Evolutionary conservation across 331 rosid genomes (phyloP).

Genomic region (Malus hybrid): DNA sequence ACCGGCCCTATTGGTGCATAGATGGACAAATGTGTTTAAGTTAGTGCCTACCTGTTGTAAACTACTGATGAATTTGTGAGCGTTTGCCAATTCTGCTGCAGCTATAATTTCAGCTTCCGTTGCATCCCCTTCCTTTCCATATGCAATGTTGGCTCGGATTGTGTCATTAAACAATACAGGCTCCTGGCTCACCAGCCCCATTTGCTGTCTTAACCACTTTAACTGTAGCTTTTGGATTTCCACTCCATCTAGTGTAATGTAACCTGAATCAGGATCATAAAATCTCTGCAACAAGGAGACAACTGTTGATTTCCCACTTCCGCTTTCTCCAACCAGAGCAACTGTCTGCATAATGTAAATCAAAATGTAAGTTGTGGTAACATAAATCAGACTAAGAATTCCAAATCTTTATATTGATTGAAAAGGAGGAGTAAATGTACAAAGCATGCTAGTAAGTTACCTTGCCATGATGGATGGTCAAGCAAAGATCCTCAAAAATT

Average conservation of each 20-base stretch:
- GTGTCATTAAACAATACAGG: constrained; percentile 39
- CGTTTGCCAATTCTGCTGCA: constrained; percentile 40
- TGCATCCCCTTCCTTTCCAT: constrained; percentile 35
- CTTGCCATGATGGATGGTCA: constrained; percentile 74
- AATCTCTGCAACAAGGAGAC: constrained; percentile 36
- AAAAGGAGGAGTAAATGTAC: neutral
- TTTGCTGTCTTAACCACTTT: constrained; percentile 43
- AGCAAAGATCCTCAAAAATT: constrained; percentile 62
- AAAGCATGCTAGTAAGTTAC: constrained; percentile 15
- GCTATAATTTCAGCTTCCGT: constrained; percentile 31
- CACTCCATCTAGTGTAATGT: constrained; percentile 32
- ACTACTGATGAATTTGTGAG: constrained; percentile 36
- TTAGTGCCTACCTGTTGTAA: constrained; percentile 20
- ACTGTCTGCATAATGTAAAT: constrained; percentile 19
- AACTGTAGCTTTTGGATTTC: constrained; percentile 29
- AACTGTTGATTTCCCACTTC: constrained; percentile 46
- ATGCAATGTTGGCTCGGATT: constrained; percentile 36
- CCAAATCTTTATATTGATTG: neutral
- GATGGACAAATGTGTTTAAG: too few species aligned
- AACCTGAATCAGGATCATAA: constrained; percentile 37
- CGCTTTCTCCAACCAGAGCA: constrained; percentile 51
- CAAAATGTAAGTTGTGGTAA: too few species aligned
- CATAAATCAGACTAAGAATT: too few species aligned
- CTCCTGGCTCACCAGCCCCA: constrained; percentile 52
- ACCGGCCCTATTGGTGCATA: too few species aligned